Evolutionary conservation across 2,329 filamentous ascomycete species (phyloP).

Genomic region (Plectosphaerella cucumerina): DNA sequence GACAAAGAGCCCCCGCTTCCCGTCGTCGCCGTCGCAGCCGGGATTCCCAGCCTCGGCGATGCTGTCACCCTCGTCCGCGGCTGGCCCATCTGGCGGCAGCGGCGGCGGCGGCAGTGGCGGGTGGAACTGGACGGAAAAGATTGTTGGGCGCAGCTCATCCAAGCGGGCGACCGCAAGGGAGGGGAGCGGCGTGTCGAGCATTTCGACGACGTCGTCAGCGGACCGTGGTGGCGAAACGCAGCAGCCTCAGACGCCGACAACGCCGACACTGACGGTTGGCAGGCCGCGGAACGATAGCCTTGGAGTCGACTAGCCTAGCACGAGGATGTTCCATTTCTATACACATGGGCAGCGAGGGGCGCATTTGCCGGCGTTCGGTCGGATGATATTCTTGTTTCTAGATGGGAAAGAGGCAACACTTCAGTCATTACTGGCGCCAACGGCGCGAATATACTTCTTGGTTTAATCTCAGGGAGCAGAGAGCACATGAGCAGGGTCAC

Average conservation of each 20-base stretch:
- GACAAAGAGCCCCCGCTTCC: not conserved
- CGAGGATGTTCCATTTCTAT: not conserved
- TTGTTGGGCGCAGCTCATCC: constrained; percentile 32
- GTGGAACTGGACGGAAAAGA: constrained; percentile 54
- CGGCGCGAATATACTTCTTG: too few species aligned
- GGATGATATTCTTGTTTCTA: not conserved
- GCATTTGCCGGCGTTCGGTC: not conserved
- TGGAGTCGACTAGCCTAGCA: not conserved
- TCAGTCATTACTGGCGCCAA: not conserved
- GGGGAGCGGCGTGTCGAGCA: too few species aligned
- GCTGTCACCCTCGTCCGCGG: not conserved
- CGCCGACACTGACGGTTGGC: not conserved
- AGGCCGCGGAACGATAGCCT: not conserved
- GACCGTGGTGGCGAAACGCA: not conserved
- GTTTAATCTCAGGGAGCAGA: too few species aligned
- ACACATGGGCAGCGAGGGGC: not conserved
- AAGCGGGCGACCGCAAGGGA: constrained; percentile 16
- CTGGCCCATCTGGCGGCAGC: not conserved
- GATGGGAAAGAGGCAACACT: not conserved
- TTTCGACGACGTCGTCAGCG: too few species aligned
- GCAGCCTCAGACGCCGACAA: not conserved
- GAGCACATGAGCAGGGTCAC: too few species aligned
- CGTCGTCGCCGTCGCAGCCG: not conserved
- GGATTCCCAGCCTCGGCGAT: not conserved
- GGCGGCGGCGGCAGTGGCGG: constrained; percentile 19